A percentile compares a stretch with the other conserved stretches of the same genome.
These are phyloP conservation scores for Rachicladosporium sp. DNA, from an alignment of 2,329 filamentous ascomycete species.

Conservation along the genomic window DNA sequence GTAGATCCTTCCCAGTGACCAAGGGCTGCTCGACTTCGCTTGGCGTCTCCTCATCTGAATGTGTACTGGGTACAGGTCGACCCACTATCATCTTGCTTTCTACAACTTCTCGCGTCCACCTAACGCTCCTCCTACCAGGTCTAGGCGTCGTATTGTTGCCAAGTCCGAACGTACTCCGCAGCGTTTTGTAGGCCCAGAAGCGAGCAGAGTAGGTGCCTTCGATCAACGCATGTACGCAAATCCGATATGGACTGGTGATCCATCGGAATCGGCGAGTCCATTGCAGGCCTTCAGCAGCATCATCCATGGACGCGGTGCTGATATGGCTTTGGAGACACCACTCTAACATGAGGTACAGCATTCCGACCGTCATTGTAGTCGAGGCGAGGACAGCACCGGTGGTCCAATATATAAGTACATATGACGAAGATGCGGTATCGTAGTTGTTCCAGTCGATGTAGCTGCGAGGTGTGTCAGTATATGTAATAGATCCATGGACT, in stretches of 20 bases:
- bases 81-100: too few relatives aligned
- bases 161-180: too few relatives aligned
- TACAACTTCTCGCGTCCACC: too few relatives aligned
- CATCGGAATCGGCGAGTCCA: conserved; percentile 8
- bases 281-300: conserved; percentile 9
- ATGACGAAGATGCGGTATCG: conserved; percentile 20
- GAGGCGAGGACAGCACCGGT: conserved; percentile 21
- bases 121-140: too few relatives aligned
- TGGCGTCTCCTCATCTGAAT: too few relatives aligned
- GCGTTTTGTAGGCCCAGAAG: too few relatives aligned
- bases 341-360: conserved; percentile 27
- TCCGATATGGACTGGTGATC: conserved; percentile 3
- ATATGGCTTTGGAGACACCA: conserved; percentile 29
- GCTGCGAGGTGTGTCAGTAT: conserved; percentile 7
- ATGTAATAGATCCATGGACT: too few relatives aligned
- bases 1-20: too few relatives aligned
- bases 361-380: conserved; percentile 19
- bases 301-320: conserved; percentile 14
- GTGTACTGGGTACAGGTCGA: too few relatives aligned
- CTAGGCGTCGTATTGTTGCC: too few relatives aligned
- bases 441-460: conserved; percentile 30
- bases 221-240: conserved; percentile 1
- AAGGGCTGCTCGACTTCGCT: too few relatives aligned
- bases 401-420: conserved; percentile 22
- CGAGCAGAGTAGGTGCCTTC: conserved; percentile 1